Percentiles rank a stretch among this genome's conserved stretches.
These are phyloP conservation scores for Boletus rubroflammeus DNA, from an alignment of 768 basidiomycete genomes.

Conservation along the genomic window DNA sequence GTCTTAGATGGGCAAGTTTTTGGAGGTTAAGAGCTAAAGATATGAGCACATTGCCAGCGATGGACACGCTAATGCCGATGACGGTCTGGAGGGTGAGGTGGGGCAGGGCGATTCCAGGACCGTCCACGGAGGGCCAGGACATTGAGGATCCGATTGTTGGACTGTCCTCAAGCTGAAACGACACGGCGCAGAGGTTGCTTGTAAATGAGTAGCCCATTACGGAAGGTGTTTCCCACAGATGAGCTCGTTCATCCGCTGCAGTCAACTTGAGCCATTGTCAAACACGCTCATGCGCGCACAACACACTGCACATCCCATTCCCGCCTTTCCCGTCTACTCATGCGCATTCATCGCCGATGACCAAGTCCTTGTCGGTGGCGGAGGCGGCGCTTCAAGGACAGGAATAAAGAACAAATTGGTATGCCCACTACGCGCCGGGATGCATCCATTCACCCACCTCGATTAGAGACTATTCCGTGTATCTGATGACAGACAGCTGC, in stretches of 20 bases:
- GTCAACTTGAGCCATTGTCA: background rate
- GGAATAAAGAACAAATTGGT: slow-evolving; percentile 96
- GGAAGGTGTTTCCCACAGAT: slow-evolving; percentile 23
- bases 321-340: slow-evolving; percentile 86
- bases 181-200: background rate
- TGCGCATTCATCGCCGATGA: slow-evolving; percentile 73
- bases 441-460: slow-evolving; percentile 5
- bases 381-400: slow-evolving; percentile 78
- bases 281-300: slow-evolving; percentile 61
- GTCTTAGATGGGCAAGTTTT: slow-evolving; percentile 81
- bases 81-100: slow-evolving; percentile 51
- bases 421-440: background rate
- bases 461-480: slow-evolving; percentile 67
- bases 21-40: slow-evolving; percentile 89
- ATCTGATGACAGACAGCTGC: slow-evolving; percentile 47
- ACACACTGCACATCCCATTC: slow-evolving; percentile 74
- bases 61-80: slow-evolving; percentile 80
- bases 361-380: slow-evolving; percentile 80
- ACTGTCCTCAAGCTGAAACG: background rate
- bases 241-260: background rate
- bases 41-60: slow-evolving; percentile 84
- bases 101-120: slow-evolving; percentile 44
- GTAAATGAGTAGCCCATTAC: background rate
- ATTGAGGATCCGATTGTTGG: slow-evolving; percentile 1
- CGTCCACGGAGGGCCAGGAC: slow-evolving; percentile 13